Base-by-base conservation (phyloP, 495 filamentous ascomycete species). In the Aspergillus steynii region DNA sequence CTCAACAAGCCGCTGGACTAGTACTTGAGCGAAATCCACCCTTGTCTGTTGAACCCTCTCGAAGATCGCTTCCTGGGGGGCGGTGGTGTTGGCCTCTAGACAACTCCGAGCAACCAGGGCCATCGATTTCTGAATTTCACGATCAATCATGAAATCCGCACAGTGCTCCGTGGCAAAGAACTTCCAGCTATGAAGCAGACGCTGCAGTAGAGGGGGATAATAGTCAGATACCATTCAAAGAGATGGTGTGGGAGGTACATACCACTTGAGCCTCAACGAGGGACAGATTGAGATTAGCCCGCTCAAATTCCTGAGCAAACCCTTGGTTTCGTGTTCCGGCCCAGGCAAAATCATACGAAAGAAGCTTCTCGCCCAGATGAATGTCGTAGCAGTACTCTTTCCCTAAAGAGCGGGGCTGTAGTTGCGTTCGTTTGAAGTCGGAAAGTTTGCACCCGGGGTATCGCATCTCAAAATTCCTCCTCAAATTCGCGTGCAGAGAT, bases 221-320 rank as follows among this genome's bases (percentile, higher is more conserved):
- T 50, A 46, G 53, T 62, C 50, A 62, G 65, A 54, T 5, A 15
- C 50, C 50, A 28, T 52, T 46, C 50, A 49, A n/a, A 50, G 15
- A 15, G 14, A 50, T 29, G 0, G 15, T 20, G 9, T 3, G 27
- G 6, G 0, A 27, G 15, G 3, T 61, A 85, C 90, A 78, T 84
- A 93, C 88, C 62, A 95, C 85, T 78, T 98, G 92, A 42, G 94
- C 88, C 69, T 97, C 92, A 50, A 98, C 91, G 15, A 96, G 77
- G 25, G 92, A 95, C 58, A 99, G 69, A 70, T 98, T 97, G 65
- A 90, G 69, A 71, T 99, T 98, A 42, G 93, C 95, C 63, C 83
- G 84, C 67, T 85, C 85, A 70, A 98, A 86, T 68, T 98, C 96
- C 34, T 82, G 82, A 56, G 78, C 77, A 74, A 96, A 94, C 0